Evolutionary conservation across 441 rosid genomes (phyloP).

Genomic region (Bruguiera hainesii): DNA sequence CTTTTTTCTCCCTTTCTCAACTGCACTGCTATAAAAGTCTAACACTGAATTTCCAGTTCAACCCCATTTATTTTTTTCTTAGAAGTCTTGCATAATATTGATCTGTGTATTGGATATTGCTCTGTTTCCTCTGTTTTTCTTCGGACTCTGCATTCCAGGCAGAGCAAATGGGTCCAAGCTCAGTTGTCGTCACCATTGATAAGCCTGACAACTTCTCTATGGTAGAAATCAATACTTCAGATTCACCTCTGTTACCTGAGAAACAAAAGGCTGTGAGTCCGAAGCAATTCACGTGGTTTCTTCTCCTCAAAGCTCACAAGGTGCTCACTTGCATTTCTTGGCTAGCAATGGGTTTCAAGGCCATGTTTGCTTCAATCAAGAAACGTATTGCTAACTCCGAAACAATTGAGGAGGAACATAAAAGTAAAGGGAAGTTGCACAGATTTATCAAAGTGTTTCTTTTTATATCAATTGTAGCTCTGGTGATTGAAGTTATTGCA

Average conservation of each 20-base stretch:
- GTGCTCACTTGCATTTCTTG: constrained; percentile 57
- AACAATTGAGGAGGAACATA: constrained; percentile 52
- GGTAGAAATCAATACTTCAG: constrained; percentile 48
- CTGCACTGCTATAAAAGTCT: constrained; percentile 24
- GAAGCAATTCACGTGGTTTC: constrained; percentile 64
- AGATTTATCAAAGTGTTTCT: constrained; percentile 69
- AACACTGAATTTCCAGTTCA: constrained; percentile 19
- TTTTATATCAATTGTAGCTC: constrained; percentile 49
- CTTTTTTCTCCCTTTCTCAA: constrained; percentile 13
- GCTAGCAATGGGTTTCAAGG: constrained; percentile 40
- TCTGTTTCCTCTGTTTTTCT: background rate
- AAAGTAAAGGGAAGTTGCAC: constrained; percentile 62
- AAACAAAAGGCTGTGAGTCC: constrained; percentile 58
- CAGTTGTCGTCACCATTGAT: constrained; percentile 65
- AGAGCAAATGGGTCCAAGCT: constrained; percentile 50
- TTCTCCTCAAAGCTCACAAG: constrained; percentile 64
- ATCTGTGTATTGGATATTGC: constrained; percentile 23
- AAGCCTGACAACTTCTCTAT: constrained; percentile 52
- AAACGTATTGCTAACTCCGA: constrained; percentile 54
- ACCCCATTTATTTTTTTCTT: constrained; percentile 10
- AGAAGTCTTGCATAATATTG: constrained; percentile 8
- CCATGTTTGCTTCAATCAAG: constrained; percentile 44
- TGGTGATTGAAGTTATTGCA: constrained; percentile 63
- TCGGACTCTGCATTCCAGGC: background rate
- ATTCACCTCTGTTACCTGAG: constrained; percentile 44